Evolutionary conservation across 1,284 basidiomycete species (phyloP), one percentile per base, ranked within the genome.

Genomic region (Ustilago tritici): DNA sequence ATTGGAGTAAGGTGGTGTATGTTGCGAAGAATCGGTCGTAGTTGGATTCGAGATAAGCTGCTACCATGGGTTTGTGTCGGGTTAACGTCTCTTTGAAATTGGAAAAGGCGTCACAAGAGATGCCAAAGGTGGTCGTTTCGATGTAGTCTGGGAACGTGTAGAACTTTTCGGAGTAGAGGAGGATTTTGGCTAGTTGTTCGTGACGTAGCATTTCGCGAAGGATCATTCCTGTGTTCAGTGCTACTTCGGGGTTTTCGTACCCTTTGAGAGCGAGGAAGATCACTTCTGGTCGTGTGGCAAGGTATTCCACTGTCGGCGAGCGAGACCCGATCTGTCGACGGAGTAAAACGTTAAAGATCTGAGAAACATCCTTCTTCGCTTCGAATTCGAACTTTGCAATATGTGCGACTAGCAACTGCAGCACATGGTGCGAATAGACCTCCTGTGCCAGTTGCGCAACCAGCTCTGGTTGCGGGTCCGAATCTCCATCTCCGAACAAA

Each of bases 21-120:
- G 95, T 95, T 47, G 91, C 90, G 89, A 99, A 99, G 90, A 99
- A 99, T 92, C 95, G 85, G 80, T 98, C 96, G 85, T 98, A 99
- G 86, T 98, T 94, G 88, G 92, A 92, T 86, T 98, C 95, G 10
- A 99, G 90, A 85, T 95, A 99, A 66, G 93, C 91, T 0, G 96
- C 95, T 0, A 99, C 96, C 93, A 98, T 96, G 2, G 93, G 89
- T 85, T 98, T 99, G 87, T 99, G 97, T 67, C 93, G 90, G 38
- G 97, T 98, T 43, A 99, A 66, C 1, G 76, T 77, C 40, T 85
- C 84, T 95, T 73, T 98, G 86, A 99, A 90, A 87, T 97, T 98
- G 36, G 93, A 92, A 83, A 97, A 97, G 5, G 96, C 96, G 86
- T 99, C 97, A 81, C 96, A 98, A 0, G 95, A 97, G 74, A 98